Evolutionary conservation across 305 asterid species (phyloP).

Genomic region (Stenogyne calaminthoides): DNA sequence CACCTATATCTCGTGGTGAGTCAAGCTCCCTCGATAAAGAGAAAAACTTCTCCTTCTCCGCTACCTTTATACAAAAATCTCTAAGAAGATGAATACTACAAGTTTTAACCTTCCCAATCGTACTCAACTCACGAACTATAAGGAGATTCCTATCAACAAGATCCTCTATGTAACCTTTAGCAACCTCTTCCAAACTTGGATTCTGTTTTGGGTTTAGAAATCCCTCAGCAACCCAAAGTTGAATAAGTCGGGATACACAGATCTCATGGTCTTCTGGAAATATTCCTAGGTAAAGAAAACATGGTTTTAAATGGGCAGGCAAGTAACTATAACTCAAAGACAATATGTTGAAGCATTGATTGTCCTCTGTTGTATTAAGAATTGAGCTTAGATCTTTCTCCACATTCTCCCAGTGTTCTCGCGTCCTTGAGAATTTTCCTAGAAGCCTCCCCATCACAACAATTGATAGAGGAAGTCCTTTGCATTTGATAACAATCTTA

Average conservation of each 20-base stretch:
- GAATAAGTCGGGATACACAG: not conserved
- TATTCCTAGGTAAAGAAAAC: conserved; percentile 14
- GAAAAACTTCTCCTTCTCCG: conserved; percentile 14
- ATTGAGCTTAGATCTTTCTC: not conserved
- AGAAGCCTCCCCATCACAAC: conserved; percentile 6
- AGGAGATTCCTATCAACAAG: conserved; percentile 19
- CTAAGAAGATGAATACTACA: conserved; percentile 18
- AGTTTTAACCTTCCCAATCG: conserved; percentile 14
- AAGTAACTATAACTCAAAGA: conserved; percentile 6
- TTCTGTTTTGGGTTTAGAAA: not conserved
- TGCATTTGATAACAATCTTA: not conserved
- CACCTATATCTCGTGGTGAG: not conserved
- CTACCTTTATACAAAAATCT: conserved; percentile 15
- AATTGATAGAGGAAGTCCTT: conserved; percentile 15
- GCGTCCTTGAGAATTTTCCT: not conserved
- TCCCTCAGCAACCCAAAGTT: conserved; percentile 2
- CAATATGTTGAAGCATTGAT: conserved; percentile 11
- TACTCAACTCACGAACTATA: not conserved
- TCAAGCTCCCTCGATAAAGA: not conserved
- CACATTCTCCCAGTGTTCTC: not conserved
- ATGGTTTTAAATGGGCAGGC: conserved; percentile 9
- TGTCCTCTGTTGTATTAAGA: not conserved
- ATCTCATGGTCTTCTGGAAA: not conserved
- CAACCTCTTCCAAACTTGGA: not conserved
- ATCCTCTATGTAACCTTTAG: not conserved